These are phyloP conservation scores for Epichloe amarillans DNA, from an alignment of 2,329 filamentous ascomycete species.

Conservation along the genomic window DNA sequence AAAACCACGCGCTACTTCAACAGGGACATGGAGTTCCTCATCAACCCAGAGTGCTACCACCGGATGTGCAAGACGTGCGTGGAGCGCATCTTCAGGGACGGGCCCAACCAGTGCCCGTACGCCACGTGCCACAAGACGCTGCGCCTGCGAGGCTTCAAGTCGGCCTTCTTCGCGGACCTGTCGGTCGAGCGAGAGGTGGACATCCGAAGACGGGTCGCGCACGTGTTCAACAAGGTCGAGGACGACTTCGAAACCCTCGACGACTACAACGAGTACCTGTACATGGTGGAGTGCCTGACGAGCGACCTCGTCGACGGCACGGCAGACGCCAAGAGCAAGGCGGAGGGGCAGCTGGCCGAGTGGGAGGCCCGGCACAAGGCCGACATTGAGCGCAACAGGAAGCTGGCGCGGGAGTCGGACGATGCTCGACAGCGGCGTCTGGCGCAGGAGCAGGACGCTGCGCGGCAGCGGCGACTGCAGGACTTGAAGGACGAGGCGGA, in stretches of 20 bases:
- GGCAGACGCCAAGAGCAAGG: conserved; percentile 43
- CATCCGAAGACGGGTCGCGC: conserved; percentile 65
- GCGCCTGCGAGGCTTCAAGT: conserved; percentile 70
- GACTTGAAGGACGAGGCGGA: conserved; percentile 57
- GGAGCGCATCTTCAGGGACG: conserved; percentile 82
- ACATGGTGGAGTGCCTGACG: conserved; percentile 80
- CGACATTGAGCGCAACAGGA: conserved; percentile 50
- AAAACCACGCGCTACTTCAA: conserved; percentile 95
- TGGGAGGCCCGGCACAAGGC: conserved; percentile 64
- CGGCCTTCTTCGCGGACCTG: conserved; percentile 82
- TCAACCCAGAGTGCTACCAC: conserved; percentile 98
- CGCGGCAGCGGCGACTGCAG: conserved; percentile 43
- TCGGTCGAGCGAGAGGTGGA: conserved; percentile 86
- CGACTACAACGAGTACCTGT: conserved; percentile 88
- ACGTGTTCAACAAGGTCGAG: conserved; percentile 75
- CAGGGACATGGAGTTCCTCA: conserved; percentile 82
- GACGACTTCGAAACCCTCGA: conserved; percentile 79
- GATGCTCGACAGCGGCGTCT: conserved; percentile 40
- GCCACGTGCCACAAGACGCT: conserved; percentile 79
- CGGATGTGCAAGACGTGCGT: conserved; percentile 97
- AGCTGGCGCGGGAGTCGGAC: conserved; percentile 41
- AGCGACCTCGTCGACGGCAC: conserved; percentile 70
- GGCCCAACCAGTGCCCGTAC: conserved; percentile 84
- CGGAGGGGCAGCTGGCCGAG: conserved; percentile 31
- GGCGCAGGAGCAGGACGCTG: conserved; percentile 53